phyloP scores from a whole-genome alignment of 257 asterid genomes.

The Lycium ferocissimum region DNA sequence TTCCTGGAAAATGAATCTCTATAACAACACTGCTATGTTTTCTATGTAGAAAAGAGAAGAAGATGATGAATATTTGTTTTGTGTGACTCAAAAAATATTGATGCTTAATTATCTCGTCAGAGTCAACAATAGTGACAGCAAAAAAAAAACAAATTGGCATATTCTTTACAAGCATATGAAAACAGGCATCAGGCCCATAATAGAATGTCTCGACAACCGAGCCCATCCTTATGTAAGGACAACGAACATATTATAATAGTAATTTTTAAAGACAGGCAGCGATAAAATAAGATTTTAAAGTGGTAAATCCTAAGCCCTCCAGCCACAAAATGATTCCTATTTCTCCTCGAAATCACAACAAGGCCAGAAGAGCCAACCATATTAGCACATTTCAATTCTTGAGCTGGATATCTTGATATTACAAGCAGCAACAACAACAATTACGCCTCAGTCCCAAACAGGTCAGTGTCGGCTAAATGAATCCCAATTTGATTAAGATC shows the following conservation, averaged over 20 bases:
- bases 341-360: slow-evolving; percentile 25
- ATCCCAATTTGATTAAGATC: background rate
- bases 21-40: slow-evolving; percentile 30
- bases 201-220: slow-evolving; percentile 42
- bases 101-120: background rate
- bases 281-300: slow-evolving; percentile 9
- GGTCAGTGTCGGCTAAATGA: background rate
- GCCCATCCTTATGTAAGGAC: background rate
- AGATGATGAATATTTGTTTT: slow-evolving; percentile 37
- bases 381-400: background rate
- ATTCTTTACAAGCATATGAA: slow-evolving; percentile 40
- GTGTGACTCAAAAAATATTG: slow-evolving; percentile 23
- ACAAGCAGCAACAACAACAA: background rate
- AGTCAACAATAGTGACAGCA: slow-evolving; percentile 25
- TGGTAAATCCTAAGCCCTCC: slow-evolving; percentile 27
- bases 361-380: slow-evolving; percentile 1
- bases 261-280: background rate
- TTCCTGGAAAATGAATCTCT: background rate
- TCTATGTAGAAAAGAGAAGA: slow-evolving; percentile 37
- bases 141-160: slow-evolving; percentile 23
- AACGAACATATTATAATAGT: background rate
- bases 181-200: slow-evolving; percentile 34
- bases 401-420: slow-evolving; percentile 23
- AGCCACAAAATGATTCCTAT: slow-evolving; percentile 29
- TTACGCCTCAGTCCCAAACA: background rate